A percentile compares a stretch with the other conserved stretches of the same genome.
Evolutionary conservation across 805 yeast species (phyloP).

Genomic region (Metschnikowia peoriensis): DNA sequence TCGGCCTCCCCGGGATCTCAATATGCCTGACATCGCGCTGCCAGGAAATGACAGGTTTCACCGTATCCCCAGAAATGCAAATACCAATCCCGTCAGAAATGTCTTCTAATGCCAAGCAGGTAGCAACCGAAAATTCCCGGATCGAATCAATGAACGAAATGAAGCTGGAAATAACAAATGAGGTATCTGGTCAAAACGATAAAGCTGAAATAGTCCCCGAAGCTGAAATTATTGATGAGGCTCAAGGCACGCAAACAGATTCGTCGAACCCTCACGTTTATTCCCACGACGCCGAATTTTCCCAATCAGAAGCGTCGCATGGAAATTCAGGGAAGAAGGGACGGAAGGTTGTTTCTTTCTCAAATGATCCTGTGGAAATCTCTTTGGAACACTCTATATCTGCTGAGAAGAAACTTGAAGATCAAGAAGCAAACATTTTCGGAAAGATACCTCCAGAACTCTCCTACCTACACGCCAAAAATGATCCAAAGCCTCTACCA

Average conservation of each 20-base stretch:
- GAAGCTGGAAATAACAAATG: too few species aligned
- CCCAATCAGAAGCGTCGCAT: neutral
- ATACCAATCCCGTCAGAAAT: too few species aligned
- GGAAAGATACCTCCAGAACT: constrained; percentile 43
- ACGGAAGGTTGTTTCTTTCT: constrained; percentile 33
- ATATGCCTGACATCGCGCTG: too few species aligned
- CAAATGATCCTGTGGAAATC: constrained; percentile 27
- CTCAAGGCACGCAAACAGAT: neutral
- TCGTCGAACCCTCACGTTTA: neutral
- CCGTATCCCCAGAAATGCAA: too few species aligned
- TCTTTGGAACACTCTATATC: neutral
- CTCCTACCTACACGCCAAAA: constrained; percentile 30
- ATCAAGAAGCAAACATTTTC: constrained; percentile 30
- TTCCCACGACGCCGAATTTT: neutral
- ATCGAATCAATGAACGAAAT: too few species aligned
- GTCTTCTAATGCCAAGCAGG: too few species aligned
- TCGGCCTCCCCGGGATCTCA: too few species aligned
- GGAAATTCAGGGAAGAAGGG: neutral
- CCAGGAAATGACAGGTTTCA: too few species aligned
- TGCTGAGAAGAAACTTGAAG: neutral
- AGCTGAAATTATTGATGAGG: neutral
- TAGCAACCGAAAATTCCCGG: too few species aligned
- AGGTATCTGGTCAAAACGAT: too few species aligned
- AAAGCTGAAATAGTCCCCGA: neutral
- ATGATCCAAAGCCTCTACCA: constrained; percentile 29